Base-by-base conservation (phyloP, 225 moss, liverwort and hornwort genomes). In the Straminergon stramineum region DNA sequence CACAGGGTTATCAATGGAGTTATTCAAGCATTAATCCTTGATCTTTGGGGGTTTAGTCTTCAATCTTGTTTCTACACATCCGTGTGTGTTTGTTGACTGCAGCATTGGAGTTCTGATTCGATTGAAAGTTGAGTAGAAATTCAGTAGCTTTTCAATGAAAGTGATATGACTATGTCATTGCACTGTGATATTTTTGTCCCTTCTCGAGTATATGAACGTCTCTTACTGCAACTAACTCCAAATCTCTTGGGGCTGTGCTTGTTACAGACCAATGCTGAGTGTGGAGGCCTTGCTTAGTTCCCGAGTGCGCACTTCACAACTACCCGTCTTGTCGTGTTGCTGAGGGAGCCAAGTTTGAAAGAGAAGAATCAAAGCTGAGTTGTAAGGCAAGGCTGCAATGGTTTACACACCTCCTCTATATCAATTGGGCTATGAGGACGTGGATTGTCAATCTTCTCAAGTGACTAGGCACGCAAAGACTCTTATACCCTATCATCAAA, bases 401-500 rank as follows among this genome's bases (percentile, higher is more conserved):
- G 84, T 93, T 56, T 93, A 79, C 53, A 87, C 92, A 55, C 92
- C 93, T 89, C 85, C 93, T n/a, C 89, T 93, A 20, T 93, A 93
- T 85, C 91, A 92, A 74, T 78, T 92, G 82, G 89, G 93, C 78
- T 90, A 87, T 41, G 97, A 97, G 84, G 97, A 95, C 83, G 94
- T 88, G 35, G 93, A 95, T 78, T 86, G 89, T 64, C 95, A 90
- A 85, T 96, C 93, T 75, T 88, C 91, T 83, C 92, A 94, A 82
- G 88, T 90, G 61, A 88, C 91, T 37, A 91, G 92, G 58, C 96
- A 93, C 82, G 87, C 92, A 30, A 96, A 99, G 88, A 91, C 95
- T 63, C 93, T 94, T 87, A 95, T 99, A 90, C 96, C 99, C 22
- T 96, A 97, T 79, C 97, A 95, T 92, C 97, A 97, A 90, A 91